Base-by-base conservation (phyloP, 805 yeast genomes). In the Candida manassasensis region DNA sequence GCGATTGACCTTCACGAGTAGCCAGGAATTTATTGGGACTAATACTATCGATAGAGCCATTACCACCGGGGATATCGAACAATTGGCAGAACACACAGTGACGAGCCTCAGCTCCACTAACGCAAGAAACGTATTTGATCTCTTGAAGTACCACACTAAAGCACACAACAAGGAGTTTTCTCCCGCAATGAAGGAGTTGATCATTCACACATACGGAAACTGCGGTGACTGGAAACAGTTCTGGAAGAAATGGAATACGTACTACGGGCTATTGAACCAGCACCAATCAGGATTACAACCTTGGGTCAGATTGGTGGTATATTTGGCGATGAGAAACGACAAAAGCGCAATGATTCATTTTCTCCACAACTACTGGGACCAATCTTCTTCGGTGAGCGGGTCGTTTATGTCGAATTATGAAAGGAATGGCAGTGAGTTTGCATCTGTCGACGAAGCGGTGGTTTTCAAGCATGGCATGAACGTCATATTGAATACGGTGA, bases 211-310 rank as follows among this genome's bases (percentile, higher is more conserved):
- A 1, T 62, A 59, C 36, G 73, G 71, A 3, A 64, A 63, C 34
- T 55, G 65, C 9, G 57, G 58, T 8, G 49, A 59, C 21, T 67
- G 71, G 70, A 37, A 37, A 3, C 36, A 45, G 29, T 67, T 67
- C 47, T 67, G 73, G 73, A 36, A 39, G 7, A 50, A 58, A 31
- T 67, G 71, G 71, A 53, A 64, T 12, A 33, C 36, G 2, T 43
- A 50, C 15, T 34, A 41, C 35, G 42, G 45, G 25, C 37, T 46
- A 15, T 29, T 39, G 25, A 27, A 30, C 13, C 21, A 34, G 19
- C 21, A 32, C 28, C 14, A 27, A 18, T 9, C 32, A 37, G 27
- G 26, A 11, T 28, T 33, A 4, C 27, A 22, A 11, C 40, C 41
- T 18, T 66, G 68, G 68, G 59, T 62, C 8, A 48, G 65, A 19